Percentiles rank a stretch among this genome's conserved stretches.
These are phyloP conservation scores for Stenogyne calaminthoides DNA, from an alignment of 305 asterid genomes.

Conservation along the genomic window DNA sequence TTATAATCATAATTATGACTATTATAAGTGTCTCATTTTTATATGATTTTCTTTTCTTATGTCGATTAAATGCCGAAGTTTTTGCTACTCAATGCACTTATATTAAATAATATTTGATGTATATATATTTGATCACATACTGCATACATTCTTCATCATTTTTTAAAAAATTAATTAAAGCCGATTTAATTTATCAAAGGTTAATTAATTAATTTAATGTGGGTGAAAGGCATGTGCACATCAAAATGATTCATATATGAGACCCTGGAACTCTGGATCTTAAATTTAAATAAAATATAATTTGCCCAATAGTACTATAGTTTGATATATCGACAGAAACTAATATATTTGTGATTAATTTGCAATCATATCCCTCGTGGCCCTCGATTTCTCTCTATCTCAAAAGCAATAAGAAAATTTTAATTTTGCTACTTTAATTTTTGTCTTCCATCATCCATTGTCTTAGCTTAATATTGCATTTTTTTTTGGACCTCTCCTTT, in stretches of 20 bases:
- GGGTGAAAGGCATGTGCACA: no score
- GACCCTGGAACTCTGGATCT: no score
- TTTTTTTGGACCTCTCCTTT: slow-evolving; percentile 21
- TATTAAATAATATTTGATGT: neutral
- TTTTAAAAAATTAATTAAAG: no score
- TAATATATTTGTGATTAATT: no score
- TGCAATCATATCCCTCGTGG: slow-evolving; percentile 27
- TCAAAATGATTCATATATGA: no score
- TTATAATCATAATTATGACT: slow-evolving; percentile 36
- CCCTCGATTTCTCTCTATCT: slow-evolving; percentile 16
- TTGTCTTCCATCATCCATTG: slow-evolving; percentile 41
- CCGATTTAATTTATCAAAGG: neutral
- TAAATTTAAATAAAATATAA: neutral
- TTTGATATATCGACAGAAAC: no score
- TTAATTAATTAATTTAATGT: no score
- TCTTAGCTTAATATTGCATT: slow-evolving; percentile 36
- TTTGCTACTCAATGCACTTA: slow-evolving; percentile 46
- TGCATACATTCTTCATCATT: no score
- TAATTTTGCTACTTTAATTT: slow-evolving; percentile 33
- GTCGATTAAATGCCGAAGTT: slow-evolving; percentile 7
- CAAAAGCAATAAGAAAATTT: slow-evolving; percentile 26
- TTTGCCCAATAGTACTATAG: neutral
- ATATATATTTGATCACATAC: no score
- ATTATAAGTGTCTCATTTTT: neutral
- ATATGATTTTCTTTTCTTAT: neutral